Percentiles rank a stretch among this genome's conserved stretches.
Conservation (phyloP, 2,329 filamentous ascomycete genomes). For the Colletotrichum gloeosporioides region DNA sequence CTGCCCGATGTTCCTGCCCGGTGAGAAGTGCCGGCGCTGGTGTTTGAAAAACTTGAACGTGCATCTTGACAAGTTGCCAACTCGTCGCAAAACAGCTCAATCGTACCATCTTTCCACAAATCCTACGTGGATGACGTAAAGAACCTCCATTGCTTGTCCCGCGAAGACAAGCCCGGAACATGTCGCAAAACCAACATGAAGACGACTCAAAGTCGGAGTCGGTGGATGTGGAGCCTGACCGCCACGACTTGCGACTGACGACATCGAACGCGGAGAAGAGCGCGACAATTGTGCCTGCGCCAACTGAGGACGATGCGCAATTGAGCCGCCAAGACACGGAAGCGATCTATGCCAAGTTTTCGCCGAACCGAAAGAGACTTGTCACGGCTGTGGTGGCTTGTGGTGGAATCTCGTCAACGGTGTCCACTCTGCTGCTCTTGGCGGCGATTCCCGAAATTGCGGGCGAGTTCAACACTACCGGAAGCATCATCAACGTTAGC, state of each 20-base stretch:
- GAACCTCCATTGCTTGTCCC: neutral
- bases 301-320: neutral
- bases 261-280: constrained; percentile 17
- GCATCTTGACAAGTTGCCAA: neutral
- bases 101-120: neutral
- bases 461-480: constrained; percentile 65
- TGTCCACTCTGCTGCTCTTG: constrained; percentile 54
- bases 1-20: neutral
- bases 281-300: neutral
- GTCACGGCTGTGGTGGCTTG: constrained; percentile 10
- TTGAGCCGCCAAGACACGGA: constrained; percentile 19
- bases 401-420: constrained; percentile 5
- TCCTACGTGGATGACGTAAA: neutral
- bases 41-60: neutral
- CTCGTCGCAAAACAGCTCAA: neutral
- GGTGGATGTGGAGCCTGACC: neutral
- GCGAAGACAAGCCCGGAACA: neutral
- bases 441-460: constrained; percentile 79
- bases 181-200: neutral
- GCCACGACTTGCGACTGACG: neutral
- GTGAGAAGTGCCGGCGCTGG: neutral
- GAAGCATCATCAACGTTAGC: constrained; percentile 70
- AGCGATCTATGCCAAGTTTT: neutral
- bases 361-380: constrained; percentile 1
- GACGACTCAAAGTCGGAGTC: neutral